Evolutionary conservation across 2,329 filamentous ascomycete genomes (phyloP).

Genomic region (Alternaria metachromatica): DNA sequence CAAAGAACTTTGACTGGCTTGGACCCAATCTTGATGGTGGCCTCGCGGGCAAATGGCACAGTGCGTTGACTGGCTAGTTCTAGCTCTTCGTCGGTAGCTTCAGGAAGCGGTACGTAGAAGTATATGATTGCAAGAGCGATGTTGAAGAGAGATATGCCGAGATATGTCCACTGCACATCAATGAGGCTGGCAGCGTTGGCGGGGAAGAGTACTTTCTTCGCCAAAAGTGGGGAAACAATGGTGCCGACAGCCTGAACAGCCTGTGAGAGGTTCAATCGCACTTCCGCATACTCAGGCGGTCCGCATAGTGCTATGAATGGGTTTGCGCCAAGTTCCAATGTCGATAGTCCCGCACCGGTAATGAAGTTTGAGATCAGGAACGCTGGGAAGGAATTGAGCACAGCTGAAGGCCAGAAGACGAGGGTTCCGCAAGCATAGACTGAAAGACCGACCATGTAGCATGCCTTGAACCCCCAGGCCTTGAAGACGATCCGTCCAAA

Average conservation of each 20-base stretch:
- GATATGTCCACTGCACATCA: constrained; percentile 69
- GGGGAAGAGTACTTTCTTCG: constrained; percentile 64
- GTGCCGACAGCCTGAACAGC: constrained; percentile 67
- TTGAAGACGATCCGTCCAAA: constrained; percentile 67
- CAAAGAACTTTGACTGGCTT: constrained; percentile 59
- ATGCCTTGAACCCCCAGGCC: constrained; percentile 67
- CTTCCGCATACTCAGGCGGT: constrained; percentile 65
- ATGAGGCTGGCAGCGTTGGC: constrained; percentile 60
- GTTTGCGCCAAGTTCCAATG: constrained; percentile 66
- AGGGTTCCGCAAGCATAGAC: constrained; percentile 69
- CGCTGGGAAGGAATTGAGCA: constrained; percentile 65
- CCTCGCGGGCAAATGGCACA: constrained; percentile 38
- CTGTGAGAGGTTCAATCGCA: constrained; percentile 66
- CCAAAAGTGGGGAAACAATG: constrained; percentile 65
- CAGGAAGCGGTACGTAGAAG: constrained; percentile 67
- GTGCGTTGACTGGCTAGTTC: constrained; percentile 60
- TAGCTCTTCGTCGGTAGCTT: constrained; percentile 67
- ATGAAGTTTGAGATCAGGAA: constrained; percentile 70
- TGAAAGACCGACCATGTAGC: constrained; percentile 65
- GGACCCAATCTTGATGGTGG: constrained; percentile 51
- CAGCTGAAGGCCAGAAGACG: constrained; percentile 70
- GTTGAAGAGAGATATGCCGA: constrained; percentile 68
- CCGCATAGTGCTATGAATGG: constrained; percentile 69
- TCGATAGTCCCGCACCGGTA: constrained; percentile 65
- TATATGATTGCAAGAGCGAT: constrained; percentile 65